phyloP scores from a whole-genome alignment of 2,329 filamentous ascomycete genomes.

The Epichloe hybrida region DNA sequence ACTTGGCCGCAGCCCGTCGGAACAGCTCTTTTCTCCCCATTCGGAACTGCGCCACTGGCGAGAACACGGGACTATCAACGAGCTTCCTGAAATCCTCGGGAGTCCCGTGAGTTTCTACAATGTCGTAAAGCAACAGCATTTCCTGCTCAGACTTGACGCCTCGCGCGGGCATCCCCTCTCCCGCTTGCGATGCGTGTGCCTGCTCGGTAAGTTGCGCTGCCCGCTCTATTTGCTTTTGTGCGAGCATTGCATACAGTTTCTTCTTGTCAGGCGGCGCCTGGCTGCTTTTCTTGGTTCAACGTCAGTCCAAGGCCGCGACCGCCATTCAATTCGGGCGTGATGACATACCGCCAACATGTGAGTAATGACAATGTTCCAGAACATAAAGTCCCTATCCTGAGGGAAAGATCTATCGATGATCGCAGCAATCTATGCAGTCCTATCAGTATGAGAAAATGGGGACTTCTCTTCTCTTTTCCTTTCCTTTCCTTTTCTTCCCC shows the following conservation, averaged over 20 bases:
- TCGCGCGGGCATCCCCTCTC: constrained; percentile 12
- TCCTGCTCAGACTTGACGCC: constrained; percentile 35
- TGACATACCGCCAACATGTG: constrained; percentile 36
- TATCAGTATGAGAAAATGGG: no score
- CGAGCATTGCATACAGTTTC: constrained; percentile 37
- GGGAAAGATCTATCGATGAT: constrained; percentile 38
- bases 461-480: no score
- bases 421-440: constrained; percentile 33
- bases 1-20: constrained; percentile 24
- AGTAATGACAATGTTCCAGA: constrained; percentile 41
- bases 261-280: constrained; percentile 35
- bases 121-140: constrained; percentile 33
- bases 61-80: constrained; percentile 24
- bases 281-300: constrained; percentile 25
- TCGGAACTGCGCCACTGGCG: constrained; percentile 30
- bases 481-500: background rate
- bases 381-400: constrained; percentile 34
- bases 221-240: constrained; percentile 36
- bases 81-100: constrained; percentile 27
- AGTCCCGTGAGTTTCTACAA: constrained; percentile 30
- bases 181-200: constrained; percentile 10
- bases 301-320: background rate
- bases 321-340: background rate
- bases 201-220: constrained; percentile 32
- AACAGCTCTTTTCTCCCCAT: constrained; percentile 34